phyloP scores from a whole-genome alignment of 331 rosid species.

The Quercus phellos region DNA sequence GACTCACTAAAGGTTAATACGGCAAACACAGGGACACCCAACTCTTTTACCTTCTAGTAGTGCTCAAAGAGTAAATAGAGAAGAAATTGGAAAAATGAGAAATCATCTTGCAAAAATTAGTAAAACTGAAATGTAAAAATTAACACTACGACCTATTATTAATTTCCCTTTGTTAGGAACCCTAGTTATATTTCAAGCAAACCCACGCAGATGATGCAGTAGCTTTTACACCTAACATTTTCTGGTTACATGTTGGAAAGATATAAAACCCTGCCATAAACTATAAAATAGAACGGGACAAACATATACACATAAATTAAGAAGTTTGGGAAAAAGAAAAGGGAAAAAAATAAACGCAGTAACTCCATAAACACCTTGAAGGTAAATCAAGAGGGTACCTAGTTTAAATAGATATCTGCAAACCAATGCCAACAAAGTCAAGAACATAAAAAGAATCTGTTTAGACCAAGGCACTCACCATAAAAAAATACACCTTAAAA shows the following conservation, averaged over 20 bases:
- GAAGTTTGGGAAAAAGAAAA: neutral
- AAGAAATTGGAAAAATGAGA: neutral
- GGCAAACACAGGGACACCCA: neutral
- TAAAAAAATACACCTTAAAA: neutral
- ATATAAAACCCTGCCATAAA: neutral
- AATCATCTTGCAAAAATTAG: neutral
- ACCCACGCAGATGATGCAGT: neutral
- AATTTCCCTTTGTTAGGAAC: neutral
- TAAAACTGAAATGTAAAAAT: neutral
- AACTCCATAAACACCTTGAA: slow-evolving; percentile 94
- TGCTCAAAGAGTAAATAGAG: neutral
- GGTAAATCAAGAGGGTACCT: slow-evolving; percentile 98
- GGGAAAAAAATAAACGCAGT: slow-evolving; percentile 41
- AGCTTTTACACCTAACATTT: neutral
- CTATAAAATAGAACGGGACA: neutral
- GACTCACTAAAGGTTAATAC: neutral
- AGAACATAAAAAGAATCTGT: neutral
- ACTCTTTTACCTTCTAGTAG: neutral
- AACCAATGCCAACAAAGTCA: slow-evolving; percentile 24
- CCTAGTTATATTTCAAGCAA: neutral
- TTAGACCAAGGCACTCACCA: neutral
- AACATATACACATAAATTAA: neutral
- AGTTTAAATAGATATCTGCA: slow-evolving; percentile 97
- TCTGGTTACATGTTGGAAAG: neutral
- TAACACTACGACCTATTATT: neutral